Evolutionary conservation across 2,329 filamentous ascomycete genomes (phyloP).

Genomic region (Penicillium verrucosum): DNA sequence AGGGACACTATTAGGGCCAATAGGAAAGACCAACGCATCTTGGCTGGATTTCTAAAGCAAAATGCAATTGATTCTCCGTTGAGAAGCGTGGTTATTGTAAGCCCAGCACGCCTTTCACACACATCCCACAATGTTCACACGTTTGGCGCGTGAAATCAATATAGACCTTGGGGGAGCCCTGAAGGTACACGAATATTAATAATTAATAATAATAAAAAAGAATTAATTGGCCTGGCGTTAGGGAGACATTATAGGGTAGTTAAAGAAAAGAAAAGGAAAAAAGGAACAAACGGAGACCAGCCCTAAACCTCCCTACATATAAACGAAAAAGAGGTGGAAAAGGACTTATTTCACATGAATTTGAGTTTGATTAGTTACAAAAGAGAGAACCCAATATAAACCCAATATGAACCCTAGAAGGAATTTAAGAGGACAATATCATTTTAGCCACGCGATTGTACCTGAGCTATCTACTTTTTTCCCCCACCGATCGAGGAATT

Average conservation of each 20-base stretch:
- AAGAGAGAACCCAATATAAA: background rate
- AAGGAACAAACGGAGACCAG: background rate
- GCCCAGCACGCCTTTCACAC: background rate
- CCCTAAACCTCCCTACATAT: constrained; percentile 17
- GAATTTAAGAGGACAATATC: constrained; percentile 1
- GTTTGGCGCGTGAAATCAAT: background rate
- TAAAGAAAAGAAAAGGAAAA: constrained; percentile 1
- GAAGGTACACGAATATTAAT: background rate
- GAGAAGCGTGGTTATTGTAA: background rate
- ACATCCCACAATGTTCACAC: background rate
- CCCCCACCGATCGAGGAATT: constrained; percentile 20
- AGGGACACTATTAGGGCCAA: constrained; percentile 11
- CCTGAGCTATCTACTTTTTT: constrained; percentile 8
- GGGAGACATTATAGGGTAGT: constrained; percentile 1
- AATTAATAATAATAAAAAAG: background rate
- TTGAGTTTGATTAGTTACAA: constrained; percentile 14
- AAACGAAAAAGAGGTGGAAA: background rate
- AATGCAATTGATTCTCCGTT: background rate
- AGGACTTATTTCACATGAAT: background rate
- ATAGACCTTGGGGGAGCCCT: background rate
- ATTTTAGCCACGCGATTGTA: constrained; percentile 15
- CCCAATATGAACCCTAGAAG: background rate
- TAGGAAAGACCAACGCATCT: constrained; percentile 20
- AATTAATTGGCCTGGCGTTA: constrained; percentile 5
- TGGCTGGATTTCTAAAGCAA: background rate